These are phyloP conservation scores for Ophiostoma australiae DNA, from an alignment of 2,329 filamentous ascomycete genomes.

Conservation along the genomic window DNA sequence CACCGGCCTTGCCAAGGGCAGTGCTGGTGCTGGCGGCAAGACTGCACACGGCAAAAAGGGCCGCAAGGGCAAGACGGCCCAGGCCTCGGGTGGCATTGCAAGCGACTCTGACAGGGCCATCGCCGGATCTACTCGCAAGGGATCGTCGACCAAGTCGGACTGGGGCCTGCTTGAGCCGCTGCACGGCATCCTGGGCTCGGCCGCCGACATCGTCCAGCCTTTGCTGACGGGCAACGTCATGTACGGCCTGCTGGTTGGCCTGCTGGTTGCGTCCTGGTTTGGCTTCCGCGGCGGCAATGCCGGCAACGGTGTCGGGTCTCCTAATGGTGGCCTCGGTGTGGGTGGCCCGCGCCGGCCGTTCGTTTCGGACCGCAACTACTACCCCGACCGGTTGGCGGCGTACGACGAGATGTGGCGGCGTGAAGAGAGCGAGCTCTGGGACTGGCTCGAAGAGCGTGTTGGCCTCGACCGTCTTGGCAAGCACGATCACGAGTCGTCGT, in stretches of 20 bases:
- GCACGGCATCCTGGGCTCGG: constrained; percentile 62
- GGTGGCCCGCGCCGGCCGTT: neutral
- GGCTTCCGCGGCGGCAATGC: constrained; percentile 45
- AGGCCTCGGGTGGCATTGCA: constrained; percentile 38
- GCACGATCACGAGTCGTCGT: constrained; percentile 28
- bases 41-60: constrained; percentile 17
- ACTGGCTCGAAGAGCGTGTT: constrained; percentile 84
- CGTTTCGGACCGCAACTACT: neutral
- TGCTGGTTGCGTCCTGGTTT: constrained; percentile 72
- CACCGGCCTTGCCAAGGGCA: constrained; percentile 39
- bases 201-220: constrained; percentile 64
- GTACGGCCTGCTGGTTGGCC: constrained; percentile 66
- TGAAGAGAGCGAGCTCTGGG: constrained; percentile 86
- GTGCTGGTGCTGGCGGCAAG: neutral
- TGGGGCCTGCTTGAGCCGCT: constrained; percentile 84
- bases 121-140: constrained; percentile 34
- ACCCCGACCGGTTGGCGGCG: constrained; percentile 61
- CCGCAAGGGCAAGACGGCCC: constrained; percentile 50
- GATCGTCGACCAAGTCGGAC: constrained; percentile 41
- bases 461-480: constrained; percentile 57
- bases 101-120: constrained; percentile 32
- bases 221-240: constrained; percentile 72
- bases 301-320: constrained; percentile 39
- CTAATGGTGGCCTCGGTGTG: constrained; percentile 31
- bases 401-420: constrained; percentile 91